A percentile compares a stretch with the other conserved stretches of the same genome.
phyloP scores from a whole-genome alignment of 495 filamentous ascomycete genomes.

The Viridothelium virens region DNA sequence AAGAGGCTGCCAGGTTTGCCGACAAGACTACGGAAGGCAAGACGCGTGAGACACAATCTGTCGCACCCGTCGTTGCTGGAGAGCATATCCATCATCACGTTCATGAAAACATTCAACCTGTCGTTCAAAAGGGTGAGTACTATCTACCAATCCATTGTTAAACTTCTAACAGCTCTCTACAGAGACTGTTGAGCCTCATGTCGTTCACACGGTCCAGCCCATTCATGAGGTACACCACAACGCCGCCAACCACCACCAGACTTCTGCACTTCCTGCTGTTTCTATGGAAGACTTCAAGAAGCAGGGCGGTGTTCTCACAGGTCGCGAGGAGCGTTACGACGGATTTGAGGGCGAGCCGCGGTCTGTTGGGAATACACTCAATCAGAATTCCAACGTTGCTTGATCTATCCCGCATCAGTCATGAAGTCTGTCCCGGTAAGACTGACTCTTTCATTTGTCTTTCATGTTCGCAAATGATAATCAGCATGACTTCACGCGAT shows the following conservation, averaged over 20 bases:
- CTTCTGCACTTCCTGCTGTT: slow-evolving; percentile 10
- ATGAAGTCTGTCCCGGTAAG: no score
- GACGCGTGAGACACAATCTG: slow-evolving; percentile 41
- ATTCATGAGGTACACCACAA: slow-evolving; percentile 57
- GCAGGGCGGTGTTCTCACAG: slow-evolving; percentile 48
- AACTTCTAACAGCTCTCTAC: slow-evolving; percentile 2
- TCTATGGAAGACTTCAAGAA: slow-evolving; percentile 51
- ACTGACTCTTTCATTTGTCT: no score
- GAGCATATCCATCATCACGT: slow-evolving; percentile 60
- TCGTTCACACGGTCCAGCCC: slow-evolving; percentile 60
- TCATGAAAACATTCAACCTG: slow-evolving; percentile 57
- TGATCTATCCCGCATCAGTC: not conserved
- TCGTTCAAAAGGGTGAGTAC: slow-evolving; percentile 47
- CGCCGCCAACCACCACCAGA: slow-evolving; percentile 22
- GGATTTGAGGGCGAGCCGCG: slow-evolving; percentile 51
- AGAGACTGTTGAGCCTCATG: slow-evolving; percentile 55
- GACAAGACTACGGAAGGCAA: slow-evolving; percentile 42
- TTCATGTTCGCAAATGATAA: no score
- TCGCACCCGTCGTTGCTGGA: slow-evolving; percentile 44
- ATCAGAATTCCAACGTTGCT: not conserved
- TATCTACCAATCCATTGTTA: not conserved
- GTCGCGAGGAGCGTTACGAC: slow-evolving; percentile 48
- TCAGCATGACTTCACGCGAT: no score
- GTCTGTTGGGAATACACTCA: slow-evolving; percentile 37
- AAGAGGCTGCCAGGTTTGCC: slow-evolving; percentile 46